These are phyloP conservation scores for Mycena maculata DNA, from an alignment of 768 basidiomycete species.

Conservation along the genomic window DNA sequence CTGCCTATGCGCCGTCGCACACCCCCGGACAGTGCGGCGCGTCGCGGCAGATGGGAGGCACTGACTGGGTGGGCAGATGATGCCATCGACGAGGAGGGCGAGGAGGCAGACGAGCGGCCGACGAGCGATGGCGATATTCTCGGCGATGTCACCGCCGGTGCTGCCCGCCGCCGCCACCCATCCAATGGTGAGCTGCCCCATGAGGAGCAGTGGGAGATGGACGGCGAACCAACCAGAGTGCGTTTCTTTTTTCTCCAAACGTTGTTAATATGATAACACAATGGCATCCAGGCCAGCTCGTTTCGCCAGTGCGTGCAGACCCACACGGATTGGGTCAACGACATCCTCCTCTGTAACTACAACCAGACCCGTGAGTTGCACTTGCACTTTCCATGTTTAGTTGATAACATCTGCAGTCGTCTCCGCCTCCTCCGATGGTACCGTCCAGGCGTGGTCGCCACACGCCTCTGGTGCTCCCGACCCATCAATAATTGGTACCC, in stretches of 20 bases:
- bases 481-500: slow-evolving; percentile 77
- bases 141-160: slow-evolving; percentile 67
- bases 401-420: slow-evolving; percentile 64
- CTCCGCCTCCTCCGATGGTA: slow-evolving; percentile 96
- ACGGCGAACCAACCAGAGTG: slow-evolving; percentile 63
- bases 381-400: not conserved
- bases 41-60: slow-evolving; percentile 73
- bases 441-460: slow-evolving; percentile 93
- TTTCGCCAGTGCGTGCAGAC: slow-evolving; percentile 92
- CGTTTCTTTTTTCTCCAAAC: slow-evolving; percentile 51
- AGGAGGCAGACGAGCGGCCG: slow-evolving; percentile 66
- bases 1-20: slow-evolving; percentile 29
- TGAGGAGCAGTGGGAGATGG: slow-evolving; percentile 86
- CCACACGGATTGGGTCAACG: slow-evolving; percentile 97
- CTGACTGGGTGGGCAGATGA: slow-evolving; percentile 90
- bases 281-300: slow-evolving; percentile 56
- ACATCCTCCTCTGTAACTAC: slow-evolving; percentile 89
- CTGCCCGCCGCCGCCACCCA: slow-evolving; percentile 50
- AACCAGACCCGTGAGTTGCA: slow-evolving; percentile 81
- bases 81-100: slow-evolving; percentile 70
- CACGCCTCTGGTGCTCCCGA: slow-evolving; percentile 70
- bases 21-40: slow-evolving; percentile 38
- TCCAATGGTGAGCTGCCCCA: slow-evolving; percentile 59
- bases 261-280: slow-evolving; percentile 15
- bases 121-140: slow-evolving; percentile 82